Evolutionary conservation across 148 eudicot species (phyloP).

Genomic region (Hydrangea macrophylla): DNA sequence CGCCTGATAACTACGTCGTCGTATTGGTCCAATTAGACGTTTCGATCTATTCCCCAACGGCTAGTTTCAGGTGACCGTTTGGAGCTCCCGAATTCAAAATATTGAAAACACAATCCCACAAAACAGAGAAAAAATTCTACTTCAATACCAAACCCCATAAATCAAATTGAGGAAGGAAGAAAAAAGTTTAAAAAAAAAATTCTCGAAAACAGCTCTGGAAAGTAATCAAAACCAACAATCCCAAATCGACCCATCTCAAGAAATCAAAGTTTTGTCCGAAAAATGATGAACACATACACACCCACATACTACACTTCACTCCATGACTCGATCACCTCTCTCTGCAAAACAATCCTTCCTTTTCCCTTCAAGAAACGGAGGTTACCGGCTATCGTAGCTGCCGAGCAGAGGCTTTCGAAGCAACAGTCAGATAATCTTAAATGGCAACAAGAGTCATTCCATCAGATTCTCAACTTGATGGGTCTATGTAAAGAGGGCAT

Average conservation of each 20-base stretch:
- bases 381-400: constrained; percentile 56
- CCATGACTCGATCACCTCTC: constrained; percentile 77
- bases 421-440: constrained; percentile 80
- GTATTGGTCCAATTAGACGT: constrained; percentile 11
- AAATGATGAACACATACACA: constrained; percentile 64
- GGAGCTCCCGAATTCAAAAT: neutral
- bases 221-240: neutral
- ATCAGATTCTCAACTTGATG: constrained; percentile 77
- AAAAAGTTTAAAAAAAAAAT: neutral
- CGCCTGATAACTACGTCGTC: too few species aligned
- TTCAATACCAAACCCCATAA: neutral
- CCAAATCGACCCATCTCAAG: neutral
- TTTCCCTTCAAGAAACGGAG: constrained; percentile 68
- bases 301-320: constrained; percentile 76
- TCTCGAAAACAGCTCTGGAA: neutral
- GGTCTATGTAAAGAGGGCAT: constrained; percentile 82
- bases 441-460: constrained; percentile 93
- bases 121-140: neutral
- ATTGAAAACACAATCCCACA: constrained; percentile 7
- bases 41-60: constrained; percentile 16
- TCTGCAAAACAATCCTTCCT: constrained; percentile 80
- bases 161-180: neutral
- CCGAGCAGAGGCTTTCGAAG: constrained; percentile 65
- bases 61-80: constrained; percentile 30
- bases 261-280: constrained; percentile 1